Base-by-base conservation (phyloP, 2,329 filamentous ascomycete genomes). In the Fusarium equiseti region DNA sequence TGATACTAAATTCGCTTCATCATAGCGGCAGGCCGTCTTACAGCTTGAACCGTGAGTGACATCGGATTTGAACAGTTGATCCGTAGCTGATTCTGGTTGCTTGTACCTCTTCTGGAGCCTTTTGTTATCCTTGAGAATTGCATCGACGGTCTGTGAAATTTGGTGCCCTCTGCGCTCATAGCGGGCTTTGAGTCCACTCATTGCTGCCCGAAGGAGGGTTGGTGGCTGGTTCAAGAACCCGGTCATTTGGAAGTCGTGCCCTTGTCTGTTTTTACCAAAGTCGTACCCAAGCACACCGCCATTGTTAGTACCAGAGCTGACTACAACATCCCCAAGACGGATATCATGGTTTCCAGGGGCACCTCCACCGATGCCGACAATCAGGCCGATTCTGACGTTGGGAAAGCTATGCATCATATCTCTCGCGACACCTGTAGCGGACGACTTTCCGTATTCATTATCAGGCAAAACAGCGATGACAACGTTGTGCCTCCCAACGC, bases 241-340 rank as follows among this genome's bases (percentile, higher is more conserved):
- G 7, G 58, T 71, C 2, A 43, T 3, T 18, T 62, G 32, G 20
- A 73, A 74, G 5, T 3, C 22, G 26, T 66, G 56, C 4, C 53
- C 50, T 43, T 72, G 66, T 5, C 68, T 57, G 8, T 59, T 38
- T 32, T 74, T 74, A n/a, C 72, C 74, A 35, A 53, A 71, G 57
- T 74, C 70, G 40, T 56, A 70, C 11, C 68, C 61, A 16, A 66
- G 45, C 2, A 70, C 57, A 1, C 61, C 65, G 35, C 56, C 18
- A 51, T 4, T 49, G 32, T 9, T 32, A 22, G 0, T 3, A 16
- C 4, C 1, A 56, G 64, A 10, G 27, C 64, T 61, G 2, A 68
- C 67, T 0, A 68, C 67, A 2, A 70, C 52, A 46, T 70, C 67
- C 5, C 67, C 67, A 3, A 68, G 52, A 5, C 64, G 29, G 6